Percentiles rank a stretch among this genome's conserved stretches.
Evolutionary conservation across 768 basidiomycete genomes (phyloP).

Genomic region (Amanita pallidorosea): DNA sequence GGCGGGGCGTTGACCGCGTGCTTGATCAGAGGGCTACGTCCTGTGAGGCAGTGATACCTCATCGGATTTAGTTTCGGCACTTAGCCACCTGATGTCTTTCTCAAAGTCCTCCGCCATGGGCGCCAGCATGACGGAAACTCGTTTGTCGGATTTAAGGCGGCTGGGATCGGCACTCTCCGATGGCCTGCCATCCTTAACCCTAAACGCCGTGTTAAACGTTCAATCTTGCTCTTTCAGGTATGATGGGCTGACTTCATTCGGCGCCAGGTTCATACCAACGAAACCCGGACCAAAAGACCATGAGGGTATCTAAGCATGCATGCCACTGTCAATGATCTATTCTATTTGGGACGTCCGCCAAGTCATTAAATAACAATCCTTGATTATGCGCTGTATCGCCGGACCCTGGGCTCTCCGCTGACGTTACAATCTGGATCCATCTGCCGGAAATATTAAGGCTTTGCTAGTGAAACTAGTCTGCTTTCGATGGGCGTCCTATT

Average conservation of each 20-base stretch:
- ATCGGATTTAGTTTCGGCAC: not conserved
- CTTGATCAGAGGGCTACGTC: not conserved
- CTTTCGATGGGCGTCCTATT: conserved; percentile 25
- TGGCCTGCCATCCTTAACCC: not conserved
- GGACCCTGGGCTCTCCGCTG: conserved; percentile 10
- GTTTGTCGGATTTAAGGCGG: conserved; percentile 4
- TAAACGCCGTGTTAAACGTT: not conserved
- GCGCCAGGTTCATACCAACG: conserved; percentile 1
- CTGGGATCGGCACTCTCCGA: not conserved
- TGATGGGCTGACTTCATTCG: not conserved
- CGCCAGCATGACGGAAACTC: not conserved
- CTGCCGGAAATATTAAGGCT: conserved; percentile 26
- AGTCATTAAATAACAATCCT: conserved; percentile 4
- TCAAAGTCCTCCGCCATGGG: not conserved
- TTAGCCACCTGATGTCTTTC: not conserved
- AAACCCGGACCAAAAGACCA: conserved; percentile 1
- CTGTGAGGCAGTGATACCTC: not conserved
- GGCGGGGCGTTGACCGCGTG: not conserved
- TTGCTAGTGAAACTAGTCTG: conserved; percentile 22
- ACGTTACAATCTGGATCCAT: conserved; percentile 25
- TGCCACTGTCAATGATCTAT: not conserved
- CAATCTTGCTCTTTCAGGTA: not conserved
- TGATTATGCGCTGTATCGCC: conserved; percentile 17
- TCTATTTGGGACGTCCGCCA: conserved; percentile 2
- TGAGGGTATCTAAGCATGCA: not conserved